Base-by-base conservation (phyloP, 805 yeast species). In the Priceomyces melissophilus region DNA sequence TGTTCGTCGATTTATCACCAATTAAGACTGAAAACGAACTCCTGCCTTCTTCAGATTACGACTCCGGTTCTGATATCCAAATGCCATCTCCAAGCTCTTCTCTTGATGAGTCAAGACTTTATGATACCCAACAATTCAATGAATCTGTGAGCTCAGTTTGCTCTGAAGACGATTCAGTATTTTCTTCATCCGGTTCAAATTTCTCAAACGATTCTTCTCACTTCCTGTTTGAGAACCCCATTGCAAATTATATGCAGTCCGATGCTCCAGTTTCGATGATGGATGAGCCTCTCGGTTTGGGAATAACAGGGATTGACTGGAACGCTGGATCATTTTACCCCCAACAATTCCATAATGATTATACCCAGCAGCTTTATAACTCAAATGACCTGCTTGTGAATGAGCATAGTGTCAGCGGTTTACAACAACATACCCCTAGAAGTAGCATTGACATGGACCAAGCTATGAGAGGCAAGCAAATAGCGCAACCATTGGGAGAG, bases 1-100 rank as follows among this genome's bases (percentile, higher is more conserved):
- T 69, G 13, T 69, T 69, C 47, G 75, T 69, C 32, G 73, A 69
- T 49, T 65, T 69, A 47, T 65, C 72, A 13, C 75, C 74, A 14
- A 61, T 68, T 20, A 63, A 64, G 45, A 45, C 54, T 37, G 58
- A 52, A 20, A 55, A 55, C 25, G 57, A 49, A 17, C 17, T 20
- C 47, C 25, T 30, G n/a, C 38, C 40, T 8, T 30, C 35, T 10
- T 42, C 39, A n/a, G 38, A 30, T 10, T 26, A 41, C 27, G 10
- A 37, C 30, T 20, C 30, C 12, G n/a, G 20, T 4, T 38, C 44
- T 3, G 31, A 32, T 7, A 28, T 14, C 3, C 54, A 50, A 43
- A 37, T 51, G 15, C 48, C 55, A 14, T 42, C 52, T 12, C 55
- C 55, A 5, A 41, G 42, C 10, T 35, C 32, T 13, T 42, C 54